These are phyloP conservation scores for Austroboletus festivus DNA, from an alignment of 768 basidiomycete species.

Conservation along the genomic window DNA sequence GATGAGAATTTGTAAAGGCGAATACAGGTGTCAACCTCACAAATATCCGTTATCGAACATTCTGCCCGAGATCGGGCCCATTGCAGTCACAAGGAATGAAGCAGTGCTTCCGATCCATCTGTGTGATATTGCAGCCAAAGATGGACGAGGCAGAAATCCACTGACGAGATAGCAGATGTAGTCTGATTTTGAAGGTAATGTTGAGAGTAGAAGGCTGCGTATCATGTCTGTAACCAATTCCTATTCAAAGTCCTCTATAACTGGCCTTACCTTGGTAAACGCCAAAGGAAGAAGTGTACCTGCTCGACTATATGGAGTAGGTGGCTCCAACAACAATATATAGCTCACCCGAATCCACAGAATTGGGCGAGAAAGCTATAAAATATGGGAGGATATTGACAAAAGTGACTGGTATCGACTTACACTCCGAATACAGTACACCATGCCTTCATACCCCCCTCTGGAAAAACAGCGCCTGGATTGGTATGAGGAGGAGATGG, in stretches of 20 bases:
- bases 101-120: too few species aligned
- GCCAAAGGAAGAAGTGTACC: conserved; percentile 23
- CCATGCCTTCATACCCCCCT: conserved; percentile 19
- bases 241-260: not conserved
- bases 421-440: conserved; percentile 28
- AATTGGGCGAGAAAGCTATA: conserved; percentile 27
- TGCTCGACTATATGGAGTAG: not conserved
- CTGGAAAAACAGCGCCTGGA: too few species aligned
- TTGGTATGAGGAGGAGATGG: too few species aligned
- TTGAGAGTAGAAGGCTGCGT: conserved; percentile 24
- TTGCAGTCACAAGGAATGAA: too few species aligned
- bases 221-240: not conserved
- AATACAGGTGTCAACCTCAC: too few species aligned
- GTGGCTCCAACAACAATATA: rapidly evolving
- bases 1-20: too few species aligned
- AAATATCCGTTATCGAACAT: too few species aligned
- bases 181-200: conserved; percentile 20
- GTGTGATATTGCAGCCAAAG: too few species aligned
- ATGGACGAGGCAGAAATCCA: not conserved
- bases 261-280: conserved; percentile 24
- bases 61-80: too few species aligned
- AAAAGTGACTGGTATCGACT: not conserved
- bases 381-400: not conserved
- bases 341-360: conserved; percentile 23
- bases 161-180: conserved; percentile 25